These are phyloP conservation scores for Primulina tabacum DNA, from an alignment of 257 asterid genomes.

Conservation along the genomic window DNA sequence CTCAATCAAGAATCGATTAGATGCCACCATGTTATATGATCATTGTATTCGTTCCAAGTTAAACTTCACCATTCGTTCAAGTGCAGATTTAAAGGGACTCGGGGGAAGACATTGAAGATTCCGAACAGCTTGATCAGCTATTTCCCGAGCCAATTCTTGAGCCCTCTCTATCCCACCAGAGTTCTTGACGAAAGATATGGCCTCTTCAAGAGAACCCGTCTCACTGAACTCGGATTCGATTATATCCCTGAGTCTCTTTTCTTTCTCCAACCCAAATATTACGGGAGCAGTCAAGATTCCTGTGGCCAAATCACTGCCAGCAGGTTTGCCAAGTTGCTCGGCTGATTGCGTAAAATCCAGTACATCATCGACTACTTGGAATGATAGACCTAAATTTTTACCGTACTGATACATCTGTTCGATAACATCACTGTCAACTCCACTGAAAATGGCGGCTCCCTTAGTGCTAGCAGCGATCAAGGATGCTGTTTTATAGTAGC, in stretches of 20 bases:
- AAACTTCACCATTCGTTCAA: conserved; percentile 72
- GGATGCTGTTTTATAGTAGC: conserved; percentile 94
- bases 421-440: conserved; percentile 41
- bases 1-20: conserved; percentile 20
- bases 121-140: conserved; percentile 59
- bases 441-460: conserved; percentile 89
- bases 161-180: conserved; percentile 78
- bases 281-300: conserved; percentile 90
- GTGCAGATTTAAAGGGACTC: conserved; percentile 49
- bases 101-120: conserved; percentile 64
- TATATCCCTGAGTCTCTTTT: conserved; percentile 60
- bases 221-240: conserved; percentile 82
- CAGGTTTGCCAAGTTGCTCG: conserved; percentile 89
- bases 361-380: conserved; percentile 87
- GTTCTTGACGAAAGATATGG: conserved; percentile 57
- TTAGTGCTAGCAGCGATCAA: conserved; percentile 90
- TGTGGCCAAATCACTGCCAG: conserved; percentile 79
- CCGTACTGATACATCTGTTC: conserved; percentile 88
- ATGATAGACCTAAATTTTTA: conserved; percentile 82
- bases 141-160: conserved; percentile 68
- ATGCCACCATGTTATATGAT: not conserved
- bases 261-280: conserved; percentile 71
- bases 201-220: conserved; percentile 75
- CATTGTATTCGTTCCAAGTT: conserved; percentile 72
- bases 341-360: conserved; percentile 91